Evolutionary conservation across 2,329 filamentous ascomycete genomes (phyloP).

Genomic region (Aureobasidium sp.): DNA sequence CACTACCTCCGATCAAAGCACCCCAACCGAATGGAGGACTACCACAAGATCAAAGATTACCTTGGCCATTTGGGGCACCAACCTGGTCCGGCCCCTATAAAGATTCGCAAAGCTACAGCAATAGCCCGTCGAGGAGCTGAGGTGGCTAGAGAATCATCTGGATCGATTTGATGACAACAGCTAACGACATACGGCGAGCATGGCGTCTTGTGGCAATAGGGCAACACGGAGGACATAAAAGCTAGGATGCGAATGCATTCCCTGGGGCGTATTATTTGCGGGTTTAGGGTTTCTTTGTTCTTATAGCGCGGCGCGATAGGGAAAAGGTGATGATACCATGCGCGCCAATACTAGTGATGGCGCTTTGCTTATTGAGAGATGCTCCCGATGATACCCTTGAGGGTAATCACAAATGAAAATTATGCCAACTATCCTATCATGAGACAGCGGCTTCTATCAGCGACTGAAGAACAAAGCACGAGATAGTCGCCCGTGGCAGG

Average conservation of each 20-base stretch:
- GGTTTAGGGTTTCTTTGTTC: constrained; percentile 8
- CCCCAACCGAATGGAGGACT: constrained; percentile 18
- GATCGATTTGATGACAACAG: constrained; percentile 3
- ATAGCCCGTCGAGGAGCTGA: constrained; percentile 1
- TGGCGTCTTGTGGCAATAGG: not conserved
- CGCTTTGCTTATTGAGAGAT: not conserved
- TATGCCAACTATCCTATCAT: not conserved
- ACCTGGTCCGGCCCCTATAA: not conserved
- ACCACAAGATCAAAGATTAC: constrained; percentile 9
- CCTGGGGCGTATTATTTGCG: not conserved
- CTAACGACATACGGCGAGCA: constrained; percentile 7
- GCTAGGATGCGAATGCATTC: not conserved
- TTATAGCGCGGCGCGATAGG: constrained; percentile 1
- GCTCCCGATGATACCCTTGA: not conserved
- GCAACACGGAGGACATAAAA: not conserved
- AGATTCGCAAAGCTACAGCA: constrained; percentile 12
- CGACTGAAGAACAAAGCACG: not conserved
- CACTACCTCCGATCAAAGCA: constrained; percentile 20
- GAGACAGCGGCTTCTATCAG: not conserved
- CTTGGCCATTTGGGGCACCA: constrained; percentile 12
- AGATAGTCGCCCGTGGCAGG: not conserved
- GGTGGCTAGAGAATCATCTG: not conserved
- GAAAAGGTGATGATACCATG: not conserved
- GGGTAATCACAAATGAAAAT: not conserved
- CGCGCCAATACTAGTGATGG: not conserved